Evolutionary conservation across 2,329 filamentous ascomycete genomes (phyloP).

Genomic region (Kalmusia sp.): DNA sequence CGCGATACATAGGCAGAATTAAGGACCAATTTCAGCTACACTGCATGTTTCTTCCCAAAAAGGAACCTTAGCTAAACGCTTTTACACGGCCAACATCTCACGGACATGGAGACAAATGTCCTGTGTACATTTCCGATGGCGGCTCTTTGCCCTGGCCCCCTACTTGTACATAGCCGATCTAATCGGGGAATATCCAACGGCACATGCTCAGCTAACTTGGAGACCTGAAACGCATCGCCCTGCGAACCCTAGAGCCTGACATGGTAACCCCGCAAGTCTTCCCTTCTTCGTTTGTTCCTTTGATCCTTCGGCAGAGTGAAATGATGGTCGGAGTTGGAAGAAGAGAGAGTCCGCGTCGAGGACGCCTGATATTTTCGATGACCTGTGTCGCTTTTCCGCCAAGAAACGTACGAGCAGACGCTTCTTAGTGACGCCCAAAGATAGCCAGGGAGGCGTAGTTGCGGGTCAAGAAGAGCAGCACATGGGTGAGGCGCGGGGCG

Average conservation of each 20-base stretch:
- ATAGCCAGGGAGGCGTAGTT: too few species aligned
- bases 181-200: constrained; percentile 2
- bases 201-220: background rate
- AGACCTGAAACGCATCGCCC: constrained; percentile 1
- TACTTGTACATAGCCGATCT: background rate
- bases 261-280: background rate
- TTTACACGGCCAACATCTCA: too few species aligned
- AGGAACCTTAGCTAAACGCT: too few species aligned
- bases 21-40: too few species aligned
- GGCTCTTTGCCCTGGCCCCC: background rate
- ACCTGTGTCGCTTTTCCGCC: too few species aligned
- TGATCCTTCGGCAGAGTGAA: background rate
- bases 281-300: background rate
- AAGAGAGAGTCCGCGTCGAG: too few species aligned
- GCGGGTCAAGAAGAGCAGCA: background rate
- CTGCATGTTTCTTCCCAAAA: too few species aligned
- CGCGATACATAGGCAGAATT: background rate
- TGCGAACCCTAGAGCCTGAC: background rate
- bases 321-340: constrained; percentile 1
- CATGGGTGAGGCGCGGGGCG: background rate
- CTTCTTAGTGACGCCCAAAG: too few species aligned
- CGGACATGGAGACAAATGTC: background rate
- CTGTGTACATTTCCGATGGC: constrained; percentile 8
- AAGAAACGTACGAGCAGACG: too few species aligned
- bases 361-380: too few species aligned